Evolutionary conservation across 208 protist genomes (phyloP).

Genomic region (Leishmania braziliensis): DNA sequence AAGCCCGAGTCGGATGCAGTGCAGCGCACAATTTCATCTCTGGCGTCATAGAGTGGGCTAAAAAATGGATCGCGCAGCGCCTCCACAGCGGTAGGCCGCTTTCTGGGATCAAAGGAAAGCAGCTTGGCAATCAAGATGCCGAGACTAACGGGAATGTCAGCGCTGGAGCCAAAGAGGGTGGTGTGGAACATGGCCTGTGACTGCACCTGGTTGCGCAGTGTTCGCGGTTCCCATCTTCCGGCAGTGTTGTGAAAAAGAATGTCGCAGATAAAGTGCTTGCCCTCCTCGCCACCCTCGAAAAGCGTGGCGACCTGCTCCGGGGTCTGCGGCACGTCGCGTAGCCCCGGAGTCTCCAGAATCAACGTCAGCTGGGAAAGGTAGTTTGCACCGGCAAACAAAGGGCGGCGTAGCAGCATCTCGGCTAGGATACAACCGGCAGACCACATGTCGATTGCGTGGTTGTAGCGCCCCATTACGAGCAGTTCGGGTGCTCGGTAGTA

Average conservation of each 20-base stretch:
- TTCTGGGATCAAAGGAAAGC: conserved; percentile 54
- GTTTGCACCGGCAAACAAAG: conserved; percentile 89
- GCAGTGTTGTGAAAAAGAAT: conserved; percentile 39
- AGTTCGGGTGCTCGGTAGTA: conserved; percentile 98
- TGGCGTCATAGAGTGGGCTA: conserved; percentile 30
- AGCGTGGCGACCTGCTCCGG: conserved; percentile 69
- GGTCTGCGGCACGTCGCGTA: conserved; percentile 81
- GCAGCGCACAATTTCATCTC: conserved; percentile 69
- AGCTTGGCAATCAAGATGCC: conserved; percentile 55
- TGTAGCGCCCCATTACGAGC: conserved; percentile 92
- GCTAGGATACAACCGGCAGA: conserved; percentile 65
- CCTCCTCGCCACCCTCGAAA: conserved; percentile 69
- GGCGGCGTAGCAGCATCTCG: conserved; percentile 91
- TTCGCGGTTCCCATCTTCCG: neutral
- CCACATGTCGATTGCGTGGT: conserved; percentile 88
- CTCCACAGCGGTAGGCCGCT: conserved; percentile 65
- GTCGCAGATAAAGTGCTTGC: conserved; percentile 60
- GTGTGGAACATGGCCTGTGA: conserved; percentile 42
- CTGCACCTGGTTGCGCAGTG: conserved; percentile 12
- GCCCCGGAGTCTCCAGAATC: conserved; percentile 67
- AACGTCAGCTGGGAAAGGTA: conserved; percentile 63
- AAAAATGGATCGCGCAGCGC: conserved; percentile 75
- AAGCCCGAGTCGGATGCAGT: conserved; percentile 9
- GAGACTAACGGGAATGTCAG: conserved; percentile 41
- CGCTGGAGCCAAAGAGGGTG: conserved; percentile 60